phyloP scores from a whole-genome alignment of 202 grass and related monocot species.

The Eragrostis tef region DNA sequence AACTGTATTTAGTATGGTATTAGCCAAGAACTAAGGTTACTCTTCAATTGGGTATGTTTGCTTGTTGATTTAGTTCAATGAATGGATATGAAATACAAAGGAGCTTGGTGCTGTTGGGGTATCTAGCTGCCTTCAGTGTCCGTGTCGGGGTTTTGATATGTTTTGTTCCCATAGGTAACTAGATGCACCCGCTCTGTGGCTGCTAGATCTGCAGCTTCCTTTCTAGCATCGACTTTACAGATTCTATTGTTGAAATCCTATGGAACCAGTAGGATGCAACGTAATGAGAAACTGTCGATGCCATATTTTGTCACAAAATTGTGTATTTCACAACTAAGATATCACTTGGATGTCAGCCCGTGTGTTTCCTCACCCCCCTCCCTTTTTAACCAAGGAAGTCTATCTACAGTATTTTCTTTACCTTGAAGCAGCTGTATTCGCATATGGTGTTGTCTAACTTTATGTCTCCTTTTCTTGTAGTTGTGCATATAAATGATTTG shows the following conservation, averaged over 20 bases:
- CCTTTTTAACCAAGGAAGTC: not conserved
- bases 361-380: not conserved
- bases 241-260: not conserved
- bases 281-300: not conserved
- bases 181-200: not conserved
- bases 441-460: not conserved
- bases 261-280: not conserved
- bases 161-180: not conserved
- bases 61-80: not conserved
- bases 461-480: not conserved
- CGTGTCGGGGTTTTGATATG: not conserved
- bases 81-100: slow-evolving; percentile 9
- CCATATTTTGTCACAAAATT: not conserved
- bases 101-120: not conserved
- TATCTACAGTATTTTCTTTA: not conserved
- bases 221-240: not conserved
- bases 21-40: not conserved
- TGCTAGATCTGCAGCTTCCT: not conserved
- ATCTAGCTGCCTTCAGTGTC: not conserved
- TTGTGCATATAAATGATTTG: not conserved
- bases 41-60: not conserved
- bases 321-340: not conserved
- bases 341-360: not conserved
- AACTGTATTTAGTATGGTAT: not conserved
- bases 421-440: not conserved